These are phyloP conservation scores for Mycena vulgaris DNA, from an alignment of 768 basidiomycete species.

Conservation along the genomic window DNA sequence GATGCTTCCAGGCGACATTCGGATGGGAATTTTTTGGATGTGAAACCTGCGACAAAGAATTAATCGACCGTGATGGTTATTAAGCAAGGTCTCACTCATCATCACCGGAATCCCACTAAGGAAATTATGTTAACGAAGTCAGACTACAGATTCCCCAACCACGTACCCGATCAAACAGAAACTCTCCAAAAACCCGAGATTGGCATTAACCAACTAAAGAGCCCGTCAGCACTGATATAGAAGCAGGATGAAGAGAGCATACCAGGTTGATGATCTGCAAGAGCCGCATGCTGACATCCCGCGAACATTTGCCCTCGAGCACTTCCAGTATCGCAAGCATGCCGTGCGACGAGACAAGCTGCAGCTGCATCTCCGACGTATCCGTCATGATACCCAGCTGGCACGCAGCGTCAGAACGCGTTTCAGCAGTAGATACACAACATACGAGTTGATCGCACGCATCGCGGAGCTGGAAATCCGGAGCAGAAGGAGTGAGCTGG, in stretches of 20 bases:
- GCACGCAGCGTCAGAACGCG: not conserved
- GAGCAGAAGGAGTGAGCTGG: conserved; percentile 84
- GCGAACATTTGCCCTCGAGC: conserved; percentile 86
- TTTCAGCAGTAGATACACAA: not conserved
- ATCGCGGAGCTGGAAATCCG: conserved; percentile 86
- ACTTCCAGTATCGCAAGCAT: conserved; percentile 96
- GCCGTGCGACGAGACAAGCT: conserved; percentile 93
- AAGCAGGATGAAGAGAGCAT: conserved; percentile 35
- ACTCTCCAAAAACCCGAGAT: conserved; percentile 91
- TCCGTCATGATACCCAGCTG: conserved; percentile 85
- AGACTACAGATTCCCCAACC: not conserved
- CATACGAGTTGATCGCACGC: conserved; percentile 89
- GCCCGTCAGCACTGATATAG: conserved; percentile 55
- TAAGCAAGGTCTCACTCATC: conserved; percentile 72
- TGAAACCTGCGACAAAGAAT: conserved; percentile 73
- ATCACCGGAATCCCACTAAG: conserved; percentile 93
- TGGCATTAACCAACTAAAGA: conserved; percentile 73
- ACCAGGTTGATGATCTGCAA: conserved; percentile 94
- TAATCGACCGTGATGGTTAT: not conserved
- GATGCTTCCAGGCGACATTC: conserved; percentile 97
- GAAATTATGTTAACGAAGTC: conserved; percentile 23
- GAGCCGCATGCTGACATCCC: conserved; percentile 89
- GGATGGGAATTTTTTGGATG: conserved; percentile 93
- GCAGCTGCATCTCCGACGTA: conserved; percentile 87
- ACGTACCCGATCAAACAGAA: conserved; percentile 92